Base-by-base conservation (phyloP, 2,329 filamentous ascomycete species). In the Nemania sp. region DNA sequence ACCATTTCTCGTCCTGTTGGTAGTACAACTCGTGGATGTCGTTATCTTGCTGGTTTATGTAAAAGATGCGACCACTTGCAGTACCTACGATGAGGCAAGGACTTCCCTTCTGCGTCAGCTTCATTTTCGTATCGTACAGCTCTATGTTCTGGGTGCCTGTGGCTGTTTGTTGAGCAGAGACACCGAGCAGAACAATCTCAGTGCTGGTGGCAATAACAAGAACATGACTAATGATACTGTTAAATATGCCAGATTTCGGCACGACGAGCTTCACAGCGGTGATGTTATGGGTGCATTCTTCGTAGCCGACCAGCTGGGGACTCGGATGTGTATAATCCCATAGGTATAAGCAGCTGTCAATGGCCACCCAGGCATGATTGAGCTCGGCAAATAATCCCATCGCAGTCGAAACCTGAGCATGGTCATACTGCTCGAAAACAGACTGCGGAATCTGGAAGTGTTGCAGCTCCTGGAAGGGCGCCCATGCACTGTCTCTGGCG, bases 301-400 rank as follows among this genome's bases (percentile, higher is more conserved):
- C 95, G 76, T 93, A 98, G 20, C 95, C 95, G 72, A 97, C 92
- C 49, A 98, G 85, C 78, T 97, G 93, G 5, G 95, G 93, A 73
- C 95, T 93, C n/a, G 93, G 90, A 78, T 93, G 88, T 6, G 94
- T 97, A 79, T 98, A 99, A 81, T 99, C 95, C 97, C 97, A 99
- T 18, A 99, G 86, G 78, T 98, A 99, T 52, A 99, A 85, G 70
- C 93, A 93, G 82, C 97, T 98, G 82, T 99, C 96, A 78, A 99
- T 96, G 26, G 93, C 89, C 63, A 97, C 92, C 92, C 94, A 99
- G 32, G 95, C 96, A 80, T 98, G 94, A 76, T 95, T 94, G 76
- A 99, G 87, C 80, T 97, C 93, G 20, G 96, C 93, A 80, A 99
- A 98, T 38, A 99, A 84, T 10, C 97, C 97, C 92, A 99, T 97